Evolutionary conservation across 371 early-diverging fungal genomes (phyloP).

Genomic region (Lichtheimia hyalospora): DNA sequence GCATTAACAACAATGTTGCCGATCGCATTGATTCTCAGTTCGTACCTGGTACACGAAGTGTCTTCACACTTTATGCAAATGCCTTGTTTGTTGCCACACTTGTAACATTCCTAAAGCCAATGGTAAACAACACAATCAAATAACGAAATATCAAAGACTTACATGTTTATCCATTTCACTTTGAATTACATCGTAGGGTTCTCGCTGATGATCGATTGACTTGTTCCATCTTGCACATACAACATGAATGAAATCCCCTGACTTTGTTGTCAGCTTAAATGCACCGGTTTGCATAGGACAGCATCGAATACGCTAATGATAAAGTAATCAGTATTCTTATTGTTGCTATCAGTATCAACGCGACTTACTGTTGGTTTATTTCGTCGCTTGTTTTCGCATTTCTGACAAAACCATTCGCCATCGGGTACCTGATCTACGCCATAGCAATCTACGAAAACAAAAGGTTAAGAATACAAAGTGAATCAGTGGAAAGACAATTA

Average conservation of each 20-base stretch:
- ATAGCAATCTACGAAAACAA: constrained; percentile 40
- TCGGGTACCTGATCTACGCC: constrained; percentile 45
- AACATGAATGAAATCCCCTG: constrained; percentile 57
- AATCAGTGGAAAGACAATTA: neutral
- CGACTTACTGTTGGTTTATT: constrained; percentile 12
- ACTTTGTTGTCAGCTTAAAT: constrained; percentile 48
- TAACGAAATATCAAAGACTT: constrained; percentile 1
- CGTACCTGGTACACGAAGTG: constrained; percentile 31
- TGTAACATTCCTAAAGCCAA: constrained; percentile 23
- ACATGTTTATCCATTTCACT: constrained; percentile 24
- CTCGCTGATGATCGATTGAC: constrained; percentile 30
- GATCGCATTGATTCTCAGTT: neutral
- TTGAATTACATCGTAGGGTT: constrained; percentile 38
- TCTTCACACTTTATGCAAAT: constrained; percentile 37
- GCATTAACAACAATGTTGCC: too few species aligned
- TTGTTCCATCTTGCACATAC: constrained; percentile 60
- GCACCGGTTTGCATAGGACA: constrained; percentile 52
- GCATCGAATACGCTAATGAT: constrained; percentile 47
- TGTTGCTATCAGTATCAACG: neutral
- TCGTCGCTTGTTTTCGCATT: constrained; percentile 34
- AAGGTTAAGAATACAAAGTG: neutral
- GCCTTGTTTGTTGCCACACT: constrained; percentile 32
- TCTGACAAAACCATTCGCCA: constrained; percentile 51
- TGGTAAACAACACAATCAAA: neutral
- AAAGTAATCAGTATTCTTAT: neutral